Base-by-base conservation (phyloP, 257 asterid genomes). In the Ballota nigra region DNA sequence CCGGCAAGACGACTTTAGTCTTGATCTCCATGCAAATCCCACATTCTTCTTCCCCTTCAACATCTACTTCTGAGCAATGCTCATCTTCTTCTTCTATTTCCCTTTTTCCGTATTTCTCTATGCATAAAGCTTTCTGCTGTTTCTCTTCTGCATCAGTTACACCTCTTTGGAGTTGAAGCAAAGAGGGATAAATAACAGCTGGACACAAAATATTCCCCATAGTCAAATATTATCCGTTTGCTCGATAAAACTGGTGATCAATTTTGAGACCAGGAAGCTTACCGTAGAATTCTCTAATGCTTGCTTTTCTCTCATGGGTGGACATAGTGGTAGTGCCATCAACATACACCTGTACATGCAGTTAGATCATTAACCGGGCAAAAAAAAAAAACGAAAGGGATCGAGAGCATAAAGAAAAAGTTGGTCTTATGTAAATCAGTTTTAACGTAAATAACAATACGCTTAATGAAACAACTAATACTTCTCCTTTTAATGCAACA, bases 251-350 rank as follows among this genome's bases (percentile, higher is more conserved):
- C 63, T 15, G 5, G 43, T 4, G 49, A 56, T 31, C 64, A 62
- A 36, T 36, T 10, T 63, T 55, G 57, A 11, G 23, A 59, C 59
- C 18, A 59, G 40, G 36, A 53, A 64, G 23, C 75, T 82, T 73
- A 93, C 98, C 97, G 63, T 92, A 92, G 74, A 92, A 92, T 79
- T 92, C 98, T 72, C 93, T 81, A 68, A 92, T 81, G 84, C 95
- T 90, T 16, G 98, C 96, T 84, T 92, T 92, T 72, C 96, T 87
- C 82, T 90, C 98, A 70, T 92, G 92, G 73, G 88, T 85, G n/a
- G 89, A 83, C 97, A 92, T 90, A 51, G 97, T 92, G 68, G 97
- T 90, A 77, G 97, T 84, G 75, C 96, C 98, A 83, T 92, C 98
- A 62, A 82, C 92, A 62, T 88, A 92, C 31, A 92, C 98, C 97